Evolutionary conservation across 371 early-diverging fungal species (phyloP).

Genomic region (Mortierella sp.): DNA sequence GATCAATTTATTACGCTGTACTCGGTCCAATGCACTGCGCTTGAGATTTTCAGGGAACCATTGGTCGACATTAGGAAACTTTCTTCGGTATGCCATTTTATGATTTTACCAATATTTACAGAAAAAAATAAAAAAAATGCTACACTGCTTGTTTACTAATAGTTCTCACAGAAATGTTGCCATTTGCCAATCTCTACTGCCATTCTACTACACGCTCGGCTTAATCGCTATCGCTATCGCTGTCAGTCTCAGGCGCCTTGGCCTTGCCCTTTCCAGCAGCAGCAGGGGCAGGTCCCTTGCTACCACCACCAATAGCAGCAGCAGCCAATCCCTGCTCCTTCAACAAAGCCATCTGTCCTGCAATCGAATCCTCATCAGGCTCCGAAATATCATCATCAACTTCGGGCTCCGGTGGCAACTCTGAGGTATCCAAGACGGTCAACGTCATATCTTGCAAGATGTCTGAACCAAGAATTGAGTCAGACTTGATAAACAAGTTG

Average conservation of each 20-base stretch:
- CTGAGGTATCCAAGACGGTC: slow-evolving; percentile 75
- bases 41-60: too few species aligned
- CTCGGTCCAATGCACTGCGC: too few species aligned
- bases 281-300: slow-evolving; percentile 32
- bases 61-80: neutral
- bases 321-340: slow-evolving; percentile 79
- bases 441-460: slow-evolving; percentile 80
- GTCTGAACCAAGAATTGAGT: slow-evolving; percentile 89
- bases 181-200: too few species aligned
- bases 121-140: neutral
- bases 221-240: slow-evolving; percentile 44
- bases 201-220: too few species aligned
- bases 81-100: neutral
- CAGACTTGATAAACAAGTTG: slow-evolving; percentile 87
- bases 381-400: slow-evolving; percentile 96
- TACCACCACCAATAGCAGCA: slow-evolving; percentile 73
- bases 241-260: slow-evolving; percentile 52
- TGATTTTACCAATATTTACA: neutral
- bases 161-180: neutral
- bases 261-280: slow-evolving; percentile 42
- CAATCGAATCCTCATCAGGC: slow-evolving; percentile 95
- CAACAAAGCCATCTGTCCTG: slow-evolving; percentile 92
- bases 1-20: too few species aligned
- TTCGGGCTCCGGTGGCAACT: slow-evolving; percentile 79
- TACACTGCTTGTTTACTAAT: neutral